These are phyloP conservation scores for Penicillium sp. DNA, from an alignment of 2,329 filamentous ascomycete species.

Conservation along the genomic window DNA sequence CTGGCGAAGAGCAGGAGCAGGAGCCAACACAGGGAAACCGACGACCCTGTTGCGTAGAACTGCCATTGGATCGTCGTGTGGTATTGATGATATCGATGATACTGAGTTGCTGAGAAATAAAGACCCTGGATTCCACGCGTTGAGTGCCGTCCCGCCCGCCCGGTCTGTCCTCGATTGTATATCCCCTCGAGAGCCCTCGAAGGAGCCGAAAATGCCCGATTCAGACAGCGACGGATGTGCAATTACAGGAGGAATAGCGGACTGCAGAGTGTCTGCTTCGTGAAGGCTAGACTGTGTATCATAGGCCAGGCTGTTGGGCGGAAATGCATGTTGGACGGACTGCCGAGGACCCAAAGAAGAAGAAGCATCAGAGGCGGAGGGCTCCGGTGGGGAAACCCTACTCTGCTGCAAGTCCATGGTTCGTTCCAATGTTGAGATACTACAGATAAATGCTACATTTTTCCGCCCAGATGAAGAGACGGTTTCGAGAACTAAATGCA, in stretches of 20 bases:
- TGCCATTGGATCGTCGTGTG: not conserved
- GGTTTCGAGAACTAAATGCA: not conserved
- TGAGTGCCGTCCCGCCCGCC: not conserved
- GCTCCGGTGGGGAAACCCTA: conserved; percentile 8
- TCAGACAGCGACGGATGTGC: not conserved
- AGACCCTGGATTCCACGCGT: not conserved
- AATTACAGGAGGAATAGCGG: not conserved
- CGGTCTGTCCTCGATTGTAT: not conserved
- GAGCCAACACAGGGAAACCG: conserved; percentile 5
- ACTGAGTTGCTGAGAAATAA: not conserved
- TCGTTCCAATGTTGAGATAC: not conserved
- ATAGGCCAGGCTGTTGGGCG: not conserved
- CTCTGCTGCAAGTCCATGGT: conserved; percentile 8
- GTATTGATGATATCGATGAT: too few relatives aligned
- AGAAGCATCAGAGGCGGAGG: conserved; percentile 13
- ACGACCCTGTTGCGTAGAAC: conserved; percentile 2
- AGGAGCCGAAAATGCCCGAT: not conserved
- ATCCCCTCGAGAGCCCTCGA: not conserved
- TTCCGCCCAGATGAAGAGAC: not conserved
- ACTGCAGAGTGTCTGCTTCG: not conserved
- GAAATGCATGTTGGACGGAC: not conserved
- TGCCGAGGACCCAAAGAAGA: not conserved
- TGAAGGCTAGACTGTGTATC: not conserved
- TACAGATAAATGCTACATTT: not conserved
- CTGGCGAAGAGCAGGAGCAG: not conserved